Percentiles rank a stretch among this genome's conserved stretches.
Evolutionary conservation across 2,329 filamentous ascomycete genomes (phyloP).

Genomic region (Pseudogymnoascus sp.): DNA sequence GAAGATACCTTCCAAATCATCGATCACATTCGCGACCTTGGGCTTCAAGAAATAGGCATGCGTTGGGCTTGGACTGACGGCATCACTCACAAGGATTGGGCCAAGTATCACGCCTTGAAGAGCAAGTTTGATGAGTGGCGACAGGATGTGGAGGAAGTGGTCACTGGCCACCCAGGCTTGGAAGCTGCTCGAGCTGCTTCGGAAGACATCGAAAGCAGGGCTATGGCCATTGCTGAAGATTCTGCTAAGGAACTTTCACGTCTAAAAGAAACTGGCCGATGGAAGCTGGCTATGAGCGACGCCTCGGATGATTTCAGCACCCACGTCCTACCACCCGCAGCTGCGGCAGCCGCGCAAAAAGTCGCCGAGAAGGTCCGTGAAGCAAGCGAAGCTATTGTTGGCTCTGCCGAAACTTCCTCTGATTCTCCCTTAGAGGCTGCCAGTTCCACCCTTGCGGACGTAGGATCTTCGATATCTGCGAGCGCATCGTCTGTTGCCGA

Average conservation of each 20-base stretch:
- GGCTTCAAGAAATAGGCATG: constrained; percentile 66
- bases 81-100: constrained; percentile 95
- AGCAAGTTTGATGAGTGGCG: constrained; percentile 78
- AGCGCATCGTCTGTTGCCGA: constrained; percentile 15
- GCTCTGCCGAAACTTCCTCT: constrained; percentile 28
- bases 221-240: constrained; percentile 70
- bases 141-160: constrained; percentile 67
- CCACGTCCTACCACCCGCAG: constrained; percentile 52
- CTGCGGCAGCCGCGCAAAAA: constrained; percentile 35
- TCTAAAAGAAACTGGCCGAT: constrained; percentile 74
- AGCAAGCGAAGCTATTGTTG: constrained; percentile 20
- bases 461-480: constrained; percentile 19
- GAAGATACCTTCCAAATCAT: constrained; percentile 60
- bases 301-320: constrained; percentile 70
- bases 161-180: constrained; percentile 65
- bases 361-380: constrained; percentile 24
- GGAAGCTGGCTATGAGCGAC: constrained; percentile 74
- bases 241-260: constrained; percentile 72
- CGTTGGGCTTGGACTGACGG: constrained; percentile 91
- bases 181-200: constrained; percentile 58
- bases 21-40: constrained; percentile 59
- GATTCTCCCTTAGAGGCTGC: constrained; percentile 15
- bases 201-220: constrained; percentile 64
- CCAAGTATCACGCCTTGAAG: constrained; percentile 84
- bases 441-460: constrained; percentile 18